Conservation (phyloP, 1,139 yeast species). For the Nematodospora anomalae region DNA sequence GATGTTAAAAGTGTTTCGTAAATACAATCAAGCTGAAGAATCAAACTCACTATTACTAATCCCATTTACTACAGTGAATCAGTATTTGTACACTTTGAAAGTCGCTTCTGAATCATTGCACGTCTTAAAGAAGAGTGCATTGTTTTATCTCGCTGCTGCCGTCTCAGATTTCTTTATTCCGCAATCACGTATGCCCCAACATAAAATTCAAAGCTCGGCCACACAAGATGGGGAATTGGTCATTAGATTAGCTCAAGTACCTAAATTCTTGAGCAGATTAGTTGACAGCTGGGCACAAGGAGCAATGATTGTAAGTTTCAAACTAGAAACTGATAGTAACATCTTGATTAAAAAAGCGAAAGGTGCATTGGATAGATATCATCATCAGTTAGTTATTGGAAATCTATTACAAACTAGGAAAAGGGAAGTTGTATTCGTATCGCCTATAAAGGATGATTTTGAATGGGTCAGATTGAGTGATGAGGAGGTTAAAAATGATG, state of each 20-base stretch:
- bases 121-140: conserved; percentile 51
- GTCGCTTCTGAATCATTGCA: conserved; percentile 63
- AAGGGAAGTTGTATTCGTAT: conserved; percentile 83
- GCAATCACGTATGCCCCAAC: conserved; percentile 79
- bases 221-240: conserved; percentile 68
- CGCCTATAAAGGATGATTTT: conserved; percentile 39
- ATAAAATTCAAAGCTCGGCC: conserved; percentile 78
- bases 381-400: conserved; percentile 93
- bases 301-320: conserved; percentile 93
- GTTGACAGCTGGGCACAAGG: conserved; percentile 95
- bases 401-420: conserved; percentile 88
- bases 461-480: conserved; percentile 54
- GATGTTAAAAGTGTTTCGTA: conserved; percentile 63
- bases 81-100: conserved; percentile 81
- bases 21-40: conserved; percentile 61
- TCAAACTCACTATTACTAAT: conserved; percentile 63
- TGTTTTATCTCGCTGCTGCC: conserved; percentile 94
- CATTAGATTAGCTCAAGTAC: conserved; percentile 91
- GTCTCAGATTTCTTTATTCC: conserved; percentile 96
- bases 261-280: conserved; percentile 82
- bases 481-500: conserved; percentile 35
- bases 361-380: conserved; percentile 78
- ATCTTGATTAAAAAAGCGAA: conserved; percentile 74
- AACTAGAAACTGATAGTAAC: conserved; percentile 81
- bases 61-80: conserved; percentile 95